Evolutionary conservation across 495 filamentous ascomycete genomes (phyloP).

Genomic region (Daldinia concentrica): DNA sequence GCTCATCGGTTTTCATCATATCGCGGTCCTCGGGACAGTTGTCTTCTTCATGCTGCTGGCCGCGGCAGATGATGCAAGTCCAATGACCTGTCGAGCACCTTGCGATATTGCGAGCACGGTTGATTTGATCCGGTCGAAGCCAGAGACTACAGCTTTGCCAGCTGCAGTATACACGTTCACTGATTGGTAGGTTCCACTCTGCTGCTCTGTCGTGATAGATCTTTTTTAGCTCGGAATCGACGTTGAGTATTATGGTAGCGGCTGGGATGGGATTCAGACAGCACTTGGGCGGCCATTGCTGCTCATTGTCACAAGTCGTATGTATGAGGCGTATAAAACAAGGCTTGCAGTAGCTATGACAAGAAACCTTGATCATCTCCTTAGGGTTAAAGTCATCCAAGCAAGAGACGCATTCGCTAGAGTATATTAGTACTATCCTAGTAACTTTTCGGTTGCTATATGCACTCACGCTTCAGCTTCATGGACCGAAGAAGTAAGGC

Average conservation of each 20-base stretch:
- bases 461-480: slow-evolving; percentile 43
- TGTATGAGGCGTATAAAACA: slow-evolving; percentile 55
- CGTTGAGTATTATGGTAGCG: slow-evolving; percentile 44
- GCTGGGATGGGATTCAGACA: slow-evolving; percentile 52
- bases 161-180: slow-evolving; percentile 54
- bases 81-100: slow-evolving; percentile 49
- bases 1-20: slow-evolving; percentile 43
- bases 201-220: slow-evolving; percentile 45
- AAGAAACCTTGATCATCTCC: slow-evolving; percentile 47
- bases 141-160: slow-evolving; percentile 37
- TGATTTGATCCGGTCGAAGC: slow-evolving; percentile 44
- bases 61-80: slow-evolving; percentile 51
- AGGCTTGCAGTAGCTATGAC: slow-evolving; percentile 53
- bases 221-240: slow-evolving; percentile 29
- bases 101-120: slow-evolving; percentile 35
- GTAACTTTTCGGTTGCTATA: not conserved
- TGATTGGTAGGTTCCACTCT: slow-evolving; percentile 50
- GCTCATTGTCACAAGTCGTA: slow-evolving; percentile 48
- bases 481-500: slow-evolving; percentile 14
- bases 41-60: slow-evolving; percentile 41
- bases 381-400: slow-evolving; percentile 50
- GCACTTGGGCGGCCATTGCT: slow-evolving; percentile 59
- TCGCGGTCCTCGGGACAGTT: slow-evolving; percentile 50
- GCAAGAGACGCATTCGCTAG: slow-evolving; percentile 56
- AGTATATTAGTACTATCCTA: not conserved